Evolutionary conservation across 208 protist species (phyloP).

Genomic region (Porcisia hertigi): DNA sequence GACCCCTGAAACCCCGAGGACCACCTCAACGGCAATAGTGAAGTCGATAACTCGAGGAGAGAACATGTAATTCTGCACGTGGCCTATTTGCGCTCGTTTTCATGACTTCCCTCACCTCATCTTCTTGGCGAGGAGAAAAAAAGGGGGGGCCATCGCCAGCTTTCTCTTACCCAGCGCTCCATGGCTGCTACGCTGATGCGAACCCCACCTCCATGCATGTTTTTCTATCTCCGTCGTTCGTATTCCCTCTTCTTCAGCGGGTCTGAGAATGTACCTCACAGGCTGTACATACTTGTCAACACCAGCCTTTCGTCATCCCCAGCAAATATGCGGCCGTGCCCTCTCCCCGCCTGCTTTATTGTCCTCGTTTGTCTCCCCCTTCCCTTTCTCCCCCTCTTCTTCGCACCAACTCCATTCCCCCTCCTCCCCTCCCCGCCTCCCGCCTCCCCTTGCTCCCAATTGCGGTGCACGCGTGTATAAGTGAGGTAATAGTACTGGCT

Average conservation of each 20-base stretch:
- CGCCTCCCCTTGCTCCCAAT: not conserved
- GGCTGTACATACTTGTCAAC: not conserved
- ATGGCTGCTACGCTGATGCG: not conserved
- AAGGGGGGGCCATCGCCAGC: not conserved
- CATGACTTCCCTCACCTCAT: too few relatives aligned
- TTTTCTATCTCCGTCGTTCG: not conserved
- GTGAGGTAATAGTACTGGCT: not conserved
- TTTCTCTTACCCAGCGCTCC: not conserved
- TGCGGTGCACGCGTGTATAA: not conserved
- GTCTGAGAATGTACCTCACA: too few relatives aligned
- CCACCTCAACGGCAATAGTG: not conserved
- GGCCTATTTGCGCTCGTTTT: too few relatives aligned
- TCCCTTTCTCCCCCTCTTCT: not conserved
- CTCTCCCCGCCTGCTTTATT: not conserved
- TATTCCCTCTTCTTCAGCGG: not conserved
- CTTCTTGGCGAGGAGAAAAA: not conserved
- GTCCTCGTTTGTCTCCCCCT: too few relatives aligned
- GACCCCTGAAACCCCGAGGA: too few relatives aligned
- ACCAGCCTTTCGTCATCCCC: not conserved
- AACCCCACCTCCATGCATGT: too few relatives aligned
- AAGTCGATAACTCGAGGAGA: not conserved
- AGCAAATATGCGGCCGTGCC: not conserved
- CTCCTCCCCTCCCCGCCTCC: not conserved
- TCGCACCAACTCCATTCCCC: not conserved
- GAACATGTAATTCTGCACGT: not conserved